Conservation (phyloP, 2,329 filamentous ascomycete genomes). For the Aspergillus felis region DNA sequence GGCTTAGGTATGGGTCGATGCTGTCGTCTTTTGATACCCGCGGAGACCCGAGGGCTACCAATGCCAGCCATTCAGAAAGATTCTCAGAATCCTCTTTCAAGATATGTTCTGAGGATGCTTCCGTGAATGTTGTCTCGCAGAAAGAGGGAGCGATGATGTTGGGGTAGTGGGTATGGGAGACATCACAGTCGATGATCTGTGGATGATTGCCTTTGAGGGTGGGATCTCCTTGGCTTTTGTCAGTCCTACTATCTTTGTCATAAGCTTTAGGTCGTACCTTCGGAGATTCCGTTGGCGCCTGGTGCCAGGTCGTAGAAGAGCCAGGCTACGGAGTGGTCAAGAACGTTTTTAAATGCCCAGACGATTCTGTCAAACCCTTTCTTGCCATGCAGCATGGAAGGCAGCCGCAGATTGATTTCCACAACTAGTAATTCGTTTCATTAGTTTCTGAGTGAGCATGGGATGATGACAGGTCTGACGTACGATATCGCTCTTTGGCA, state of each 20-base stretch:
- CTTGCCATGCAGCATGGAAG: slow-evolving; percentile 77
- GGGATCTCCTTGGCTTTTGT: slow-evolving; percentile 20
- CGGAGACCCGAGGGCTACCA: slow-evolving; percentile 47
- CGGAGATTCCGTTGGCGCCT: slow-evolving; percentile 21
- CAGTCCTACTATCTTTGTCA: neutral
- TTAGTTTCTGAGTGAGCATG: neutral
- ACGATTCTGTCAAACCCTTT: slow-evolving; percentile 74
- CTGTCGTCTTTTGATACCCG: slow-evolving; percentile 34
- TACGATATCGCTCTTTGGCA: slow-evolving; percentile 71
- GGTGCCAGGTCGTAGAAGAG: slow-evolving; percentile 63
- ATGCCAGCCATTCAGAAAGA: slow-evolving; percentile 61
- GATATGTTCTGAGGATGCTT: slow-evolving; percentile 37
- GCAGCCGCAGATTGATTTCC: slow-evolving; percentile 67
- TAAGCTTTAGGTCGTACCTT: slow-evolving; percentile 36
- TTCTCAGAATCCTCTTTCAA: slow-evolving; percentile 59
- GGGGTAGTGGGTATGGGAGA: slow-evolving; percentile 18
- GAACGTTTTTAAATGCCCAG: slow-evolving; percentile 74
- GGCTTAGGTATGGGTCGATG: slow-evolving; percentile 43
- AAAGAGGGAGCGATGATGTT: slow-evolving; percentile 31
- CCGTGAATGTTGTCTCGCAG: slow-evolving; percentile 22
- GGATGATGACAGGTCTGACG: slow-evolving; percentile 9
- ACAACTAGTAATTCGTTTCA: slow-evolving; percentile 54
- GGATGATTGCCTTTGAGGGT: slow-evolving; percentile 39
- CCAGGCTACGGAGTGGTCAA: slow-evolving; percentile 68
- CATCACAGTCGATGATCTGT: slow-evolving; percentile 29